Percentiles rank a stretch among this genome's conserved stretches.
phyloP scores from a whole-genome alignment of 225 moss, liverwort and hornwort genomes.

The Sphagnum tenellum region DNA sequence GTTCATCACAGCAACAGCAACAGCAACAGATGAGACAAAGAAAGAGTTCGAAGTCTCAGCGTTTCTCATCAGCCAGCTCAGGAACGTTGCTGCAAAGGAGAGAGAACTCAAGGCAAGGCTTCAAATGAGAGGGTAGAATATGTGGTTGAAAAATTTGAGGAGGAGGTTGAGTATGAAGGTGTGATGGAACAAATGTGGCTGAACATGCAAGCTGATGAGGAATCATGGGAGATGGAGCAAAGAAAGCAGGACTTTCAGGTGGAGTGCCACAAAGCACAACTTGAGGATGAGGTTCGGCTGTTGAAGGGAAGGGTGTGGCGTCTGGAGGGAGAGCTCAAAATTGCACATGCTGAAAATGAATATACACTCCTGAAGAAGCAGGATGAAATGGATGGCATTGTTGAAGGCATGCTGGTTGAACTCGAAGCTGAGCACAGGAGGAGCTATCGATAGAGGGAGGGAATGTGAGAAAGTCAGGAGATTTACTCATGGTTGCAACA shows the following conservation, averaged over 20 bases:
- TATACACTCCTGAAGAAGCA: constrained; percentile 31
- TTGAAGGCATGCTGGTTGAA: constrained; percentile 38
- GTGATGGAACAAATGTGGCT: constrained; percentile 38
- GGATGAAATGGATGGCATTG: constrained; percentile 37
- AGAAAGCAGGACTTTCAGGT: constrained; percentile 32
- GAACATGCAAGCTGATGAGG: constrained; percentile 30
- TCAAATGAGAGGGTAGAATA: constrained; percentile 23
- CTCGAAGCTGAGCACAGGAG: too few relatives aligned
- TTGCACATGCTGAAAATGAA: constrained; percentile 19
- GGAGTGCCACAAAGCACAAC: constrained; percentile 31
- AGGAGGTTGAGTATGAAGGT: constrained; percentile 28
- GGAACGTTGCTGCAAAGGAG: constrained; percentile 18
- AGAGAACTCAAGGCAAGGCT: constrained; percentile 23
- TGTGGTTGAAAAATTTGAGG: constrained; percentile 31
- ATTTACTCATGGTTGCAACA: constrained; percentile 13
- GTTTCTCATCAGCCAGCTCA: constrained; percentile 22
- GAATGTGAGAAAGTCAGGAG: constrained; percentile 1
- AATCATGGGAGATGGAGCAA: constrained; percentile 25
- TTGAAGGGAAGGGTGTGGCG: constrained; percentile 35
- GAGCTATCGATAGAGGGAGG: constrained; percentile 2
- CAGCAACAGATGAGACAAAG: constrained; percentile 8
- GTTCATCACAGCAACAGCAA: constrained; percentile 7
- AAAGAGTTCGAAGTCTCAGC: constrained; percentile 16
- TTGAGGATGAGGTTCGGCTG: constrained; percentile 30
- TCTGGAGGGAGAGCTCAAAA: constrained; percentile 26